phyloP scores from a whole-genome alignment of 2,329 filamentous ascomycete genomes.

The Monosporascus sp. region DNA sequence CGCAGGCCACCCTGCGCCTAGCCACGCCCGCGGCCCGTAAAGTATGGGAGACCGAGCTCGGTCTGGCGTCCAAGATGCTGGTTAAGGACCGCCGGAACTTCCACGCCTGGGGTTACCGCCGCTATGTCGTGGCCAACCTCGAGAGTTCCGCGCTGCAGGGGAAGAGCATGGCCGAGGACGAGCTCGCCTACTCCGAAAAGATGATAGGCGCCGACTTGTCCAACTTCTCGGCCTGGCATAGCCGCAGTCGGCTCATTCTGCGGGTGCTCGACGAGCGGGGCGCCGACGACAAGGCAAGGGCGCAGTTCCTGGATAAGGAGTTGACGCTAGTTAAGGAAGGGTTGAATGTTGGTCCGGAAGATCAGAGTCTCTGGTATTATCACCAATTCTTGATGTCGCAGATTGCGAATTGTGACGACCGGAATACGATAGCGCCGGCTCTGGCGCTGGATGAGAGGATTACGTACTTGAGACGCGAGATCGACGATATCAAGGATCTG shows the following conservation, averaged over 20 bases:
- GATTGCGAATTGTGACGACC: constrained; percentile 44
- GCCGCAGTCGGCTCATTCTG: constrained; percentile 77
- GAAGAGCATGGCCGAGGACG: constrained; percentile 65
- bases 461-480: constrained; percentile 62
- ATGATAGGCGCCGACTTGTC: constrained; percentile 84
- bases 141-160: constrained; percentile 53
- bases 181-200: constrained; percentile 85
- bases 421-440: constrained; percentile 58
- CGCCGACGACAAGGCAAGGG: constrained; percentile 39
- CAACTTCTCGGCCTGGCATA: constrained; percentile 98
- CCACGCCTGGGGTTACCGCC: constrained; percentile 91
- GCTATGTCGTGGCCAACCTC: constrained; percentile 69
- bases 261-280: constrained; percentile 66
- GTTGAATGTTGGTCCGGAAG: constrained; percentile 83
- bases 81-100: constrained; percentile 84
- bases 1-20: constrained; percentile 63
- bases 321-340: constrained; percentile 70
- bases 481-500: constrained; percentile 66
- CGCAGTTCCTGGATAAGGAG: constrained; percentile 70
- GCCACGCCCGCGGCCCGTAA: constrained; percentile 48
- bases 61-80: constrained; percentile 82
- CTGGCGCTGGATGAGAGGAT: constrained; percentile 58
- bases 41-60: constrained; percentile 82
- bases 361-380: constrained; percentile 97
- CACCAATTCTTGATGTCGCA: constrained; percentile 81